Conservation (phyloP, 805 yeast species). For the Metschnikowia amazonensis region DNA sequence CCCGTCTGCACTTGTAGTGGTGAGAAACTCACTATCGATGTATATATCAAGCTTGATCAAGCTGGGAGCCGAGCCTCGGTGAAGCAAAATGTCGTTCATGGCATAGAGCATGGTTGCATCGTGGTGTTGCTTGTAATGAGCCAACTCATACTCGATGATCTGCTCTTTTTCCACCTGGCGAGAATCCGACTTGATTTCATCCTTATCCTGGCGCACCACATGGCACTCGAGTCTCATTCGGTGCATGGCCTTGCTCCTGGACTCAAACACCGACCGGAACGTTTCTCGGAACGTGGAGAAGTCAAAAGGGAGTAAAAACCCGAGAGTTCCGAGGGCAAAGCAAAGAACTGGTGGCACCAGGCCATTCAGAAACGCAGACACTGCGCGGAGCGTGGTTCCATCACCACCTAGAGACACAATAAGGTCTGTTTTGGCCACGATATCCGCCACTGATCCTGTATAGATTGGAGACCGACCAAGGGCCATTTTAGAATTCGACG, state of each 20-base stretch:
- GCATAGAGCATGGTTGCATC: constrained; percentile 56
- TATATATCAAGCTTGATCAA: constrained; percentile 78
- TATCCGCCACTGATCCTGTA: constrained; percentile 56
- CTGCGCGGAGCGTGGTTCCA: constrained; percentile 86
- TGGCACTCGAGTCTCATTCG: constrained; percentile 79
- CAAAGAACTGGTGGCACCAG: constrained; percentile 86
- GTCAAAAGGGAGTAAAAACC: constrained; percentile 85
- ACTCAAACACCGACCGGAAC: constrained; percentile 61
- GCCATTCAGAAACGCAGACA: constrained; percentile 65
- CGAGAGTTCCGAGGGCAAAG: constrained; percentile 87
- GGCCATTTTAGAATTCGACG: no score
- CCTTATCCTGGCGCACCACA: constrained; percentile 38
- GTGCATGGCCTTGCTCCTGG: constrained; percentile 68
- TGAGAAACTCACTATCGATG: constrained; percentile 78
- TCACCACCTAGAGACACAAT: constrained; percentile 94
- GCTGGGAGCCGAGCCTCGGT: constrained; percentile 85
- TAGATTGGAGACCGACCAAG: constrained; percentile 36
- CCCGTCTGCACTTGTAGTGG: constrained; percentile 92
- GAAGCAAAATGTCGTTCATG: constrained; percentile 87
- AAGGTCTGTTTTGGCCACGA: constrained; percentile 67
- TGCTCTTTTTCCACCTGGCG: constrained; percentile 13
- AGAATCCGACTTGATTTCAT: constrained; percentile 3
- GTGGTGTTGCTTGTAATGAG: constrained; percentile 20
- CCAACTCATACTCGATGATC: constrained; percentile 15
- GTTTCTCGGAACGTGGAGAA: constrained; percentile 57